Base-by-base conservation (phyloP, 2,329 filamentous ascomycete genomes). In the Cordyceps sp. region DNA sequence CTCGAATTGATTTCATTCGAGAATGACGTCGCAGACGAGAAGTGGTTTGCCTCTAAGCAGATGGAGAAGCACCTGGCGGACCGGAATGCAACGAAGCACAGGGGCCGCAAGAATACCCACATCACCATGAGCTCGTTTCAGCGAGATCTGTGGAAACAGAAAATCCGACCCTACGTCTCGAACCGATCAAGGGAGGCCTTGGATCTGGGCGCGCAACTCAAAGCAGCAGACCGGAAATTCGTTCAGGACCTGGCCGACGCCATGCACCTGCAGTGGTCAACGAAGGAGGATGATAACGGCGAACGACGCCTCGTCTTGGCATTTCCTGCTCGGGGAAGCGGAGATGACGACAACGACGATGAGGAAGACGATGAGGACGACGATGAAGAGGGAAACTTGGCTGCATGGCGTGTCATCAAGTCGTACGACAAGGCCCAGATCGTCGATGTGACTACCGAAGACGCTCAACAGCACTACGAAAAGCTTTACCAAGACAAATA, bases 1-100 rank as follows among this genome's bases (percentile, higher is more conserved):
- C 82, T 93, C 35, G 90, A 98, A 54, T 78, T 80, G 48, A 71
- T 80, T n/a, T 82, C 90, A 47, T 98, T 98, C 45, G 88, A 98
- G 55, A 68, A 76, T 26, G 92, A 96, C 46, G 77, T 85, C 41
- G 69, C 82, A 6, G 85, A 96, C 55, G 78, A 84, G 31, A 79
- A 77, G 46, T 98, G 90, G 90, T 80, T 93, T 48, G 84, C 79
- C 46, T 77, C 83, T 25, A 96, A 94, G 59, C 74, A 78, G 42
- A 66, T 77, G 51, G 74, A 74, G 31, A 78, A 78, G 36, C 74
- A 78, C 17, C 37, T 55, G 6, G 41, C 49, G 30, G 68, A 73
- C 24, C 76, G 76, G 50, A 61, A 73, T 26, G 71, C 74, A 40
- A 58, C 54, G 17, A 48, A 64, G 13, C 65, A 64, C 42, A 69